A percentile compares a stretch with the other conserved stretches of the same genome.
These are phyloP conservation scores for Elongisporangium anandrum DNA, from an alignment of 352 stramenopile species.

Conservation along the genomic window DNA sequence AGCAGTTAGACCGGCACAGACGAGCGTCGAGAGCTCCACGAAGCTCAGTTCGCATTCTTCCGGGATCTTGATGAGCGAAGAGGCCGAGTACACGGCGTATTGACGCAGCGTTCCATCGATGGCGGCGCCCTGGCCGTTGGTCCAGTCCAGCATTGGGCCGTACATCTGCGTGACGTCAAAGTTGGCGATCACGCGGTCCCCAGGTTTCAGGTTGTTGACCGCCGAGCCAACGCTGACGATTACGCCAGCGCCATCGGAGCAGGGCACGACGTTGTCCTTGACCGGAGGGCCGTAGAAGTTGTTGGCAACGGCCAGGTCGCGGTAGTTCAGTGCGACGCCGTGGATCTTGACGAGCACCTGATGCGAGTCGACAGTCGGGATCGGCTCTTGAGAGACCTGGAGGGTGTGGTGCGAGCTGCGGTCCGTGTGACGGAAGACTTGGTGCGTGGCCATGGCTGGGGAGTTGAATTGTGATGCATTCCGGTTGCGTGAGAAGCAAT, in stretches of 20 bases:
- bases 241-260: conserved; percentile 18
- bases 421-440: conserved; percentile 17
- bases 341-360: conserved; percentile 23
- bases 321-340: conserved; percentile 19
- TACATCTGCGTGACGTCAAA: conserved; percentile 20
- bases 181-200: conserved; percentile 24
- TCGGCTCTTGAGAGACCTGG: background rate
- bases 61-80: conserved; percentile 20
- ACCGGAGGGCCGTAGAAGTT: conserved; percentile 10
- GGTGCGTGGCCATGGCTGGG: conserved; percentile 2
- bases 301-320: conserved; percentile 15
- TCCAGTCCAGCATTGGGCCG: conserved; percentile 8
- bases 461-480: too few relatives aligned
- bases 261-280: conserved; percentile 20
- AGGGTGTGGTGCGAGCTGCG: conserved; percentile 21
- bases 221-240: conserved; percentile 13
- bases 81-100: conserved; percentile 14
- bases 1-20: conserved; percentile 18
- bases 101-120: conserved; percentile 24
- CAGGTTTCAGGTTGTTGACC: conserved; percentile 11
- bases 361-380: conserved; percentile 6
- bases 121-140: conserved; percentile 13
- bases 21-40: conserved; percentile 21
- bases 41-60: conserved; percentile 15
- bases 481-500: too few relatives aligned